Evolutionary conservation across 805 yeast species (phyloP), one percentile per base, ranked within the genome.

Genomic region (Ascoidea asiatica): DNA sequence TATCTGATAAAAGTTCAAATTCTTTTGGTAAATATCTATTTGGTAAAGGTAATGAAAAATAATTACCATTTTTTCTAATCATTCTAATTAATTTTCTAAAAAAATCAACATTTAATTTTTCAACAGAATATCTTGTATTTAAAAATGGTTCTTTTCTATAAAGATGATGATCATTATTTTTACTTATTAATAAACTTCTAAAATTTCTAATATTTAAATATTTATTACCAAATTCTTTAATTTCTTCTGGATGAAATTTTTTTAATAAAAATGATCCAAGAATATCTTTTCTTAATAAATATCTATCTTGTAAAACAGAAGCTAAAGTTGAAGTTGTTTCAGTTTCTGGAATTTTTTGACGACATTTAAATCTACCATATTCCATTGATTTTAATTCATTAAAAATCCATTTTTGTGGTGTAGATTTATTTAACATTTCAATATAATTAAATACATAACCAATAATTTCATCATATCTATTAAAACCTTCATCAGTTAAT

Each of bases 11-110:
- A 6, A 87, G 81, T 2, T 70, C 66, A 55, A 92, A 88, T 55
- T 86, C 71, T 3, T 82, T 75, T n/a, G 97, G 90, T 48, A 90
- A 77, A 53, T 86, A 92, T 44, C 74, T 79, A 61, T 90, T 90
- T n/a, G 70, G 74, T 3, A 63, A 64, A 2, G 97, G 35, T 3
- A 29, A 29, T 29, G 35, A 29, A 29, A 84, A 65, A 47, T 70
- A 75, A 33, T 83, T 62, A 18, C 60, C 58, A 0, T 61, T 43
- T 49, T 59, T 57, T 43, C 48, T 44, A 40, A 58, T 56, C 43
- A 62, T 58, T 45, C 49, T 50, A 39, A 57, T 48, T 40, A 77
- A 56, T 37, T 51, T 54, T 7, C 56, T 42, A 5, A 65, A 15
- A 3, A 80, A 58, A 1, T 62, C 63, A 0, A 50, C 39, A 2